These are phyloP conservation scores for Nicotiana obtusifolia DNA, from an alignment of 257 asterid genomes.

Conservation along the genomic window DNA sequence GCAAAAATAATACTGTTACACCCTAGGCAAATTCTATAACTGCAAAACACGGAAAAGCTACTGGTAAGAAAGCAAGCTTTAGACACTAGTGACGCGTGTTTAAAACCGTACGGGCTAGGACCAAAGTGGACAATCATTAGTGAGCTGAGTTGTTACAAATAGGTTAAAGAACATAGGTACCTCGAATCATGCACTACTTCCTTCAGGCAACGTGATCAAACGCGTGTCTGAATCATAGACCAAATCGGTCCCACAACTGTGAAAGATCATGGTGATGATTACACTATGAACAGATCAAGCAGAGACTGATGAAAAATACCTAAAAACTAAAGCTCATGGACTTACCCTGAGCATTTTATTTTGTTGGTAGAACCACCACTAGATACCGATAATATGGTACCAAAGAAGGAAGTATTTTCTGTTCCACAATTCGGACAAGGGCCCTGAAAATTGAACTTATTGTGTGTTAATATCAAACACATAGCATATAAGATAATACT, in stretches of 20 bases:
- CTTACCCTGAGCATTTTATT: conserved; percentile 74
- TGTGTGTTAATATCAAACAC: background rate
- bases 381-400: conserved; percentile 77
- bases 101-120: too few species aligned
- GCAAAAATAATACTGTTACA: too few species aligned
- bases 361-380: conserved; percentile 75
- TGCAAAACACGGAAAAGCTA: too few species aligned
- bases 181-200: conserved; percentile 31
- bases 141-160: too few species aligned
- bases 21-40: too few species aligned
- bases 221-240: conserved; percentile 34
- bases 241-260: conserved; percentile 35
- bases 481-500: background rate
- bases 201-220: conserved; percentile 48
- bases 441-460: conserved; percentile 48
- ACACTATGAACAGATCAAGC: background rate
- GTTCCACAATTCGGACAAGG: conserved; percentile 97
- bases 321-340: background rate
- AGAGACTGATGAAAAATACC: background rate
- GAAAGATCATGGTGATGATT: background rate
- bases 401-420: conserved; percentile 90
- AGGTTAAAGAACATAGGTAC: conserved; percentile 5
- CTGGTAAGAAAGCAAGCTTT: too few species aligned
- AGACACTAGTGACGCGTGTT: too few species aligned
- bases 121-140: too few species aligned